Percentiles rank a stretch among this genome's conserved stretches.
phyloP scores from a whole-genome alignment of 768 basidiomycete species.

The Auricularia sp. region DNA sequence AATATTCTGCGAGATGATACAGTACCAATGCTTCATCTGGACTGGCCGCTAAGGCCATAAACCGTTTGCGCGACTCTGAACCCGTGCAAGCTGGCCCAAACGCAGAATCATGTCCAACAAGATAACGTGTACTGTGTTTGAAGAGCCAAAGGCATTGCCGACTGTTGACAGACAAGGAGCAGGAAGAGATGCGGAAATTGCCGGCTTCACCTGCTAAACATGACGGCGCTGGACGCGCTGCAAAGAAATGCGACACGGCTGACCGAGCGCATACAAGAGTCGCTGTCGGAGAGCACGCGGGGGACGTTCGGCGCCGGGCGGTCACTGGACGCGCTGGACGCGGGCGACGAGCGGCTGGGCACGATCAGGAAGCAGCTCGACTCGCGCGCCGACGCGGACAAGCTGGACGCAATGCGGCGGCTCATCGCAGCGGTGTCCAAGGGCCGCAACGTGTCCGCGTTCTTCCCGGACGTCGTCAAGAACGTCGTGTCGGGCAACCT shows the following conservation, averaged over 20 bases:
- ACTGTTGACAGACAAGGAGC: no score
- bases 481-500: constrained; percentile 89
- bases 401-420: constrained; percentile 90
- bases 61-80: no score
- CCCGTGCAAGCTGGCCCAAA: no score
- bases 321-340: constrained; percentile 55
- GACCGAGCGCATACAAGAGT: constrained; percentile 74
- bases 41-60: no score
- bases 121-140: no score
- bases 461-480: constrained; percentile 96
- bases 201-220: neutral
- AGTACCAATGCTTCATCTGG: no score
- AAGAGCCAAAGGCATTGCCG: no score
- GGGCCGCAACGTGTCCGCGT: constrained; percentile 80
- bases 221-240: constrained; percentile 22
- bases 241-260: constrained; percentile 79
- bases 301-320: neutral
- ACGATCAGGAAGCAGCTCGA: constrained; percentile 83
- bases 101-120: no score
- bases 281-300: constrained; percentile 69
- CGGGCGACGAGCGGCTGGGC: constrained; percentile 68
- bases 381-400: constrained; percentile 78
- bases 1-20: no score
- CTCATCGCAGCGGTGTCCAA: constrained; percentile 93
- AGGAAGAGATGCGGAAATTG: no score